Conservation (phyloP, 225 moss, liverwort and hornwort species). For the Pseudoscleropodium purum region DNA sequence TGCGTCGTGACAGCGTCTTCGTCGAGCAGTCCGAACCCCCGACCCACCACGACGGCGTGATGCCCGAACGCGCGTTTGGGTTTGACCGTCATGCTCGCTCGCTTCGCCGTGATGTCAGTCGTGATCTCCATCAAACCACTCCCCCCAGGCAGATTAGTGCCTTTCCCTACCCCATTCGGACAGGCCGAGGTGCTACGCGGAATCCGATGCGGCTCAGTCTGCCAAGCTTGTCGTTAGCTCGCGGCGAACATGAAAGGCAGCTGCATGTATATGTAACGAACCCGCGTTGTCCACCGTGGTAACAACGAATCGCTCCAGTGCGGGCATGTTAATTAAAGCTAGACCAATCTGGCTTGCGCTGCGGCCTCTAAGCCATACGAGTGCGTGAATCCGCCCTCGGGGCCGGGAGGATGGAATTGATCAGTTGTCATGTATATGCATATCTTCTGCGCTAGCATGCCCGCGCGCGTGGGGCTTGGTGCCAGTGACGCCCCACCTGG, state of each 20-base stretch:
- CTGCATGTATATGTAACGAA: no score
- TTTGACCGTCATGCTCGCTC: slow-evolving; percentile 14
- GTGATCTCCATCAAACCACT: slow-evolving; percentile 44
- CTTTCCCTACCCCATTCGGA: slow-evolving; percentile 26
- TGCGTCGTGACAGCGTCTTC: slow-evolving; percentile 40
- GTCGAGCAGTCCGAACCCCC: slow-evolving; percentile 47
- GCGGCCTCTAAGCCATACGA: slow-evolving; percentile 69
- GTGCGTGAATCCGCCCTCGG: slow-evolving; percentile 74
- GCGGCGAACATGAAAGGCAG: no score
- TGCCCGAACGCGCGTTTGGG: slow-evolving; percentile 37
- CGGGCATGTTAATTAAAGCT: slow-evolving; percentile 35
- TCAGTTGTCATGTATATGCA: slow-evolving; percentile 45
- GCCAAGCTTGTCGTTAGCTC: slow-evolving; percentile 21
- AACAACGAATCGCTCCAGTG: slow-evolving; percentile 43
- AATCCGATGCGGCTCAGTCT: slow-evolving; percentile 45
- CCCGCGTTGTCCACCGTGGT: slow-evolving; percentile 54
- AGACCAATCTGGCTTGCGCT: slow-evolving; percentile 46
- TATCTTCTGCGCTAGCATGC: slow-evolving; percentile 40
- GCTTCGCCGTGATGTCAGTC: slow-evolving; percentile 48
- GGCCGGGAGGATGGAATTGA: slow-evolving; percentile 66
- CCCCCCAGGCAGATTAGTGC: slow-evolving; percentile 46
- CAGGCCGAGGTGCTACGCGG: background rate
- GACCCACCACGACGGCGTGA: slow-evolving; percentile 61
- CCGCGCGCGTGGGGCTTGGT: background rate
- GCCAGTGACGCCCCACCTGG: no score